Percentiles rank a stretch among this genome's conserved stretches.
phyloP scores from a whole-genome alignment of 225 moss, liverwort and hornwort species.

The Pseudisothecium myosuroides region DNA sequence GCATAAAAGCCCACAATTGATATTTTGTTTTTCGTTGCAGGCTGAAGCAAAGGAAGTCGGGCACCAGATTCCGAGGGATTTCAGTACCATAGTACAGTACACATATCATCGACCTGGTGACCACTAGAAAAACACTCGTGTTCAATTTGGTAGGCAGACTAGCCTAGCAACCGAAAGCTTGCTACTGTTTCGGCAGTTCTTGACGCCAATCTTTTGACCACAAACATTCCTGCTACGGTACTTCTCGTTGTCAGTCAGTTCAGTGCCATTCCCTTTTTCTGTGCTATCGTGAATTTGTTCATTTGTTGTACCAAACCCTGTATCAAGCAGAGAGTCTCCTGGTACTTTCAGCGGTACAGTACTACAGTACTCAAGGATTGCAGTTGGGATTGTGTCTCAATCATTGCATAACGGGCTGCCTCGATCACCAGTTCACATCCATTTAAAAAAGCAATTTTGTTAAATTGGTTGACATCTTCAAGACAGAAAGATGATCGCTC shows the following conservation, averaged over 20 bases:
- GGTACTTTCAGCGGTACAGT: background rate
- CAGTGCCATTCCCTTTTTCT: background rate
- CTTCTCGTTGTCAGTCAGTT: background rate
- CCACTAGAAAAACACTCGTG: background rate
- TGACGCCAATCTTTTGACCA: background rate
- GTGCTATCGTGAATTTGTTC: background rate
- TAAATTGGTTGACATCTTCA: background rate
- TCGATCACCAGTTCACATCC: background rate
- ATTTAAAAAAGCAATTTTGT: background rate
- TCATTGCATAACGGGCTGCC: background rate
- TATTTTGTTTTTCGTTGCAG: background rate
- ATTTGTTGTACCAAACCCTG: background rate
- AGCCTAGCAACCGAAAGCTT: background rate
- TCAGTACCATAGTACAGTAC: background rate
- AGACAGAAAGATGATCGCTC: background rate
- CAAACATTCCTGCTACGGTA: background rate
- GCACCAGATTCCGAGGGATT: background rate
- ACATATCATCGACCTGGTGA: background rate
- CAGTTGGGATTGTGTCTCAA: background rate
- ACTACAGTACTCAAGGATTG: background rate
- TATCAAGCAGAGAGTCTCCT: background rate
- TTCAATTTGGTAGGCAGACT: background rate
- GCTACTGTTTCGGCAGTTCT: background rate
- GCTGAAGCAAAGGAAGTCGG: background rate
- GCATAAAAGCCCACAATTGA: background rate